These are phyloP conservation scores for Mycosphaerella sp. DNA, from an alignment of 2,329 filamentous ascomycete genomes.

Conservation along the genomic window DNA sequence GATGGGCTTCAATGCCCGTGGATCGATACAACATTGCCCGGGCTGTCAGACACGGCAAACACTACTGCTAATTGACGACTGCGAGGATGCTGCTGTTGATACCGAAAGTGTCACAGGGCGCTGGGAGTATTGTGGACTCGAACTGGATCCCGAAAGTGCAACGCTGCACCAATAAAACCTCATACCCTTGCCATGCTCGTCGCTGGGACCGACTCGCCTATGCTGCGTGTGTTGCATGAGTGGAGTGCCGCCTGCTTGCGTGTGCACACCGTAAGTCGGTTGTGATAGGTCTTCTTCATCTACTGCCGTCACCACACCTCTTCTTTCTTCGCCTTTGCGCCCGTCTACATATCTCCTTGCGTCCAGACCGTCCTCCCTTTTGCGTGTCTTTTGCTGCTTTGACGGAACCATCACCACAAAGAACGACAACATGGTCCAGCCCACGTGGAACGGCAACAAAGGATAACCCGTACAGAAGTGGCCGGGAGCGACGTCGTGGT, in stretches of 20 bases:
- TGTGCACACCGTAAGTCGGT: constrained; percentile 20
- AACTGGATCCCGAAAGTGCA: constrained; percentile 13
- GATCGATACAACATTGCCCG: too few species aligned
- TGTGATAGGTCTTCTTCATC: constrained; percentile 8
- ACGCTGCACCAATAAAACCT: constrained; percentile 21
- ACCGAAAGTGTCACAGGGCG: constrained; percentile 16
- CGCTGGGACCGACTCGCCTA: constrained; percentile 9
- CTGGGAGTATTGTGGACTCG: constrained; percentile 11
- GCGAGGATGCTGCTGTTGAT: constrained; percentile 2
- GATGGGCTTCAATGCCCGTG: too few species aligned
- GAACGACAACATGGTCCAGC: constrained; percentile 3
- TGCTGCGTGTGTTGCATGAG: constrained; percentile 12
- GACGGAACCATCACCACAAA: background rate
- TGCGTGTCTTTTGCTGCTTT: background rate
- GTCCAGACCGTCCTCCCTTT: background rate
- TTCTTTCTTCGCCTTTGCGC: constrained; percentile 1
- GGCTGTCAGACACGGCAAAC: too few species aligned
- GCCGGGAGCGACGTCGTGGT: background rate
- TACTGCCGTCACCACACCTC: background rate
- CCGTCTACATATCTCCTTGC: background rate
- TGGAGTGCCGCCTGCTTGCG: constrained; percentile 13
- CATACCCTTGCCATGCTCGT: constrained; percentile 9
- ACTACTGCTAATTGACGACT: background rate
- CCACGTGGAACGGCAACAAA: constrained; percentile 13
- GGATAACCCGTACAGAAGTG: background rate